Conservation (phyloP, 129 eudicot genomes). For the Centella asiatica region DNA sequence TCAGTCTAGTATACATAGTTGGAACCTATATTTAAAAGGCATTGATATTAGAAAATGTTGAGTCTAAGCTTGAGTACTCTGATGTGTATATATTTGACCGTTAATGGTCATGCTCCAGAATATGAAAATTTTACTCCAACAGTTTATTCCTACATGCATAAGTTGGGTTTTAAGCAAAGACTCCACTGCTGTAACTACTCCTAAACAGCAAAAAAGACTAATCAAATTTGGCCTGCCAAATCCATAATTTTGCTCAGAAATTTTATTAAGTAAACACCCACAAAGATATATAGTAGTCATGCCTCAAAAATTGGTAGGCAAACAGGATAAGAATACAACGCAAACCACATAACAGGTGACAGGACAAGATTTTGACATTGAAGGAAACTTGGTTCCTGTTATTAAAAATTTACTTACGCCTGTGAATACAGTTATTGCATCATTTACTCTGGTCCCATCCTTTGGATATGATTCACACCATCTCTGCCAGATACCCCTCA, state of each 20-base stretch:
- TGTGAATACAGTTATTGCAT: conserved; percentile 87
- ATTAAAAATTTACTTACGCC: conserved; percentile 49
- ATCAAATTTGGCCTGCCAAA: not conserved
- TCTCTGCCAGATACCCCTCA: conserved; percentile 97
- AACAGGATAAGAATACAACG: not conserved
- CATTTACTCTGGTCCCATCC: conserved; percentile 49
- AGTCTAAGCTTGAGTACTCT: not conserved
- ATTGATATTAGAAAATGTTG: not conserved
- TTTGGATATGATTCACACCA: conserved; percentile 90
- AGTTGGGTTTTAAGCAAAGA: not conserved
- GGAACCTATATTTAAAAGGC: conserved; percentile 56
- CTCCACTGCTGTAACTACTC: not conserved
- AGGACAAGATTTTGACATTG: not conserved
- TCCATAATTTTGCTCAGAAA: not conserved
- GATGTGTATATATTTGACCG: not conserved
- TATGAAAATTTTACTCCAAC: not conserved
- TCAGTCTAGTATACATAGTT: conserved; percentile 85
- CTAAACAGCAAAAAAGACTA: not conserved
- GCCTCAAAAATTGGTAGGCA: not conserved
- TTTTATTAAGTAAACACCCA: not conserved
- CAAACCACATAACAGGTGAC: not conserved
- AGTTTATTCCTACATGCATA: not conserved
- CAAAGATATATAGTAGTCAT: not conserved
- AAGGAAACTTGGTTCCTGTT: not conserved
- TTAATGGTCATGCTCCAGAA: conserved; percentile 1